Evolutionary conservation across 345 rosid species (phyloP), one percentile per base, ranked within the genome.

Genomic region (Salix dunnii): DNA sequence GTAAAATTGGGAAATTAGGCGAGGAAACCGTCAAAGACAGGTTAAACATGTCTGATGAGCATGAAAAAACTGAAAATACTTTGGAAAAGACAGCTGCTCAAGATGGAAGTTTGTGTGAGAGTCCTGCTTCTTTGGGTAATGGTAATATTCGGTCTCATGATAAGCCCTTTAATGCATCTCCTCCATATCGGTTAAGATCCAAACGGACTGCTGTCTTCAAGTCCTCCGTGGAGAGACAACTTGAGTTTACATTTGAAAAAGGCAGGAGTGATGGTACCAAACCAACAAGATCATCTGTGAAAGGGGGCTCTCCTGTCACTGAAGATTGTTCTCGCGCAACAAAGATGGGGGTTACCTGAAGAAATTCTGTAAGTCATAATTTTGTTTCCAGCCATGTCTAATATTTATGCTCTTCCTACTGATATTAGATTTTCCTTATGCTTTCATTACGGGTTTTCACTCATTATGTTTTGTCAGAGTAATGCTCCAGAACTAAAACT

Each of bases 201-300:
- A 93, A 91, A 84, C 80, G 97, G 77, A 88, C 91, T 75, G 87
- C 91, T 48, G 89, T 87, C 80, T 82, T 90, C 78, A 96, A 92
- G 87, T 89, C 97, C 30, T 89, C 97, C 30, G 88, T 88, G 79
- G 96, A 90, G 86, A 89, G 96, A 77, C 99, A 96, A 82, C 96
- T 96, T 81, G 94, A 91, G 77, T 96, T 96, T 73, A 40, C 86
- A 46, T 85, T 89, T 69, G 88, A 86, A 70, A 86, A 80, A 75
- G 87, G 79, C 58, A 86, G 82, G 74, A 68, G 21, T 78, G 79
- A 81, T 73, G 80, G 62, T 74, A 86, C 83, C 64, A 88, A 85
- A 79, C 67, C 85, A 58, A 77, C 76, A 10, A 91, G 80, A 48
- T 62, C 73, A 68, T 68, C 87, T 38, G 72, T 66, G 35, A 85